Conservation (phyloP, 768 basidiomycete species). For the Trametes elegans region DNA sequence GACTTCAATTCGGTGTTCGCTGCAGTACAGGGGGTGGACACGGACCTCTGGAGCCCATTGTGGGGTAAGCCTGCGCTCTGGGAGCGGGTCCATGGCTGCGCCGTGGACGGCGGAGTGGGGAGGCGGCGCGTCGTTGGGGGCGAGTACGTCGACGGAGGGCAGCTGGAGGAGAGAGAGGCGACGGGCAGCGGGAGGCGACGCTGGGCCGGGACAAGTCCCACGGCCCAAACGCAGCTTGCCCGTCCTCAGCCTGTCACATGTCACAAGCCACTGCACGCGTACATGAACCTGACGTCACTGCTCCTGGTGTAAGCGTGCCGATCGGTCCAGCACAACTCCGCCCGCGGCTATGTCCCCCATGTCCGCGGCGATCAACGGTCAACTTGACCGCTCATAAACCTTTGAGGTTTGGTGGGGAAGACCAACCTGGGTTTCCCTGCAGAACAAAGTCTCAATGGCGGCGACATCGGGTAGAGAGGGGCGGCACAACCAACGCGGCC, state of each 20-base stretch:
- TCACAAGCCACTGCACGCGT: neutral
- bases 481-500: no score
- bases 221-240: neutral
- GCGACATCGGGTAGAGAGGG: no score
- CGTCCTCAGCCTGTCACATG: neutral
- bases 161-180: neutral
- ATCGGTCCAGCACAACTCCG: neutral
- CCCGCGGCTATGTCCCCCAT: neutral
- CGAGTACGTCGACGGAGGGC: constrained; percentile 3
- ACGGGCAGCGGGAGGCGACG: no score
- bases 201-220: no score
- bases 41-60: constrained; percentile 28
- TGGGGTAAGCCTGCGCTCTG: constrained; percentile 26
- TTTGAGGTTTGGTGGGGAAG: no score
- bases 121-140: neutral
- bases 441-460: no score
- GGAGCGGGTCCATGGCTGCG: constrained; percentile 14
- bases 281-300: constrained; percentile 5
- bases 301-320: neutral
- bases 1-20: neutral
- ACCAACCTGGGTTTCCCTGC: no score
- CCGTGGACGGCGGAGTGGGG: constrained; percentile 6
- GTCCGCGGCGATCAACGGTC: neutral
- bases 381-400: neutral
- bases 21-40: neutral